Conservation (phyloP, 257 asterid species). For the Striga asiatica region DNA sequence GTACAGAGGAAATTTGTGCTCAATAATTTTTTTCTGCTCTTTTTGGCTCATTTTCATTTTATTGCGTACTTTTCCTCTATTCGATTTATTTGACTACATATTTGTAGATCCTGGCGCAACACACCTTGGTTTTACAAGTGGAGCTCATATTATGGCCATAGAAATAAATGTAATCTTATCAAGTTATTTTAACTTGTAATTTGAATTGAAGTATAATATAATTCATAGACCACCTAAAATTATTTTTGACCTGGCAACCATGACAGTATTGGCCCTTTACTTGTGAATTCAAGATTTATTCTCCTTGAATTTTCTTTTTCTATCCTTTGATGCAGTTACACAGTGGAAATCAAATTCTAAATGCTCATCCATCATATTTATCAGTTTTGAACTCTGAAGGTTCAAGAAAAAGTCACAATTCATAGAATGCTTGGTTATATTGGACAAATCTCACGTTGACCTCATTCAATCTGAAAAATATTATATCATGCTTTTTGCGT, state of each 20-base stretch:
- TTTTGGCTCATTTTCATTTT: too few relatives aligned
- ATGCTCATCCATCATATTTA: too few relatives aligned
- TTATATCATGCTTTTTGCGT: neutral
- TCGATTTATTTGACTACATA: constrained; percentile 37
- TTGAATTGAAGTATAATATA: neutral
- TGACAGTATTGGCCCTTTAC: too few relatives aligned
- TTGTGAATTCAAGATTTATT: too few relatives aligned
- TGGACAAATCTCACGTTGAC: neutral
- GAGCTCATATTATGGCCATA: constrained; percentile 89
- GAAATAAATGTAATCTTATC: constrained; percentile 92
- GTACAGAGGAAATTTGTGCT: too few relatives aligned
- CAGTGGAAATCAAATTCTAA: too few relatives aligned
- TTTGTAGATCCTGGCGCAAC: constrained; percentile 99
- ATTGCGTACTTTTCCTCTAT: neutral
- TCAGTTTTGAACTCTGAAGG: neutral
- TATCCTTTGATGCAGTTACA: neutral
- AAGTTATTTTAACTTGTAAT: constrained; percentile 81
- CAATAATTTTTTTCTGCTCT: too few relatives aligned
- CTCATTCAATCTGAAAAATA: constrained; percentile 4
- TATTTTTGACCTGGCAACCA: too few relatives aligned
- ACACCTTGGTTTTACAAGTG: constrained; percentile 89
- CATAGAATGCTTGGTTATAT: too few relatives aligned
- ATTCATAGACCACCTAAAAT: neutral
- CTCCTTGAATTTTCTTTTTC: too few relatives aligned
- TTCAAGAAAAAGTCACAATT: too few relatives aligned